Percentiles rank a stretch among this genome's conserved stretches.
These are phyloP conservation scores for Physcomitrium patens DNA, from an alignment of 225 moss, liverwort and hornwort species.

Conservation along the genomic window DNA sequence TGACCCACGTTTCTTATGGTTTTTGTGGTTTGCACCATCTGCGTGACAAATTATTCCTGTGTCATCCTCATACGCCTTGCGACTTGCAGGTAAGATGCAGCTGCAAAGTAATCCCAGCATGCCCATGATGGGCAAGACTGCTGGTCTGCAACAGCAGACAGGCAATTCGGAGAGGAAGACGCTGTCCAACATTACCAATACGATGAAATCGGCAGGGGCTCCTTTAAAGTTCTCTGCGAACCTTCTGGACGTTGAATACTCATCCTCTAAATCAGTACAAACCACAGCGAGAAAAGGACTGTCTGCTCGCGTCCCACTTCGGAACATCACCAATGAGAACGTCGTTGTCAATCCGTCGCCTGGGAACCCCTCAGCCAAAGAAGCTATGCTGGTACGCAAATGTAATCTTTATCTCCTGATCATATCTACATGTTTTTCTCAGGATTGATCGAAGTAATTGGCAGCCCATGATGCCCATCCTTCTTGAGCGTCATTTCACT, in stretches of 20 bases:
- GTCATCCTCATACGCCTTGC: conserved; percentile 10
- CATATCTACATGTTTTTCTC: neutral
- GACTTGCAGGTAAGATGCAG: conserved; percentile 59
- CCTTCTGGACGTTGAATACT: conserved; percentile 47
- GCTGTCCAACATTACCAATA: conserved; percentile 65
- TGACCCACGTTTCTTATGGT: neutral
- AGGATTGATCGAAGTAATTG: neutral
- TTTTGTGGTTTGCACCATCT: neutral
- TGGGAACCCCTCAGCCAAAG: conserved; percentile 45
- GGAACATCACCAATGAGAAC: conserved; percentile 66
- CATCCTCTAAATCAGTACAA: conserved; percentile 39
- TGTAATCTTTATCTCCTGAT: neutral
- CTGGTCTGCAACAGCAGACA: conserved; percentile 38
- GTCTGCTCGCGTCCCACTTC: conserved; percentile 59
- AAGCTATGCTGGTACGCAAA: conserved; percentile 49
- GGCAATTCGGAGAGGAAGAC: conserved; percentile 54
- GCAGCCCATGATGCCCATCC: neutral
- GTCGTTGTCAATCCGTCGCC: conserved; percentile 31
- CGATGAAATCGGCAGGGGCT: conserved; percentile 43
- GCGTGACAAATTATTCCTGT: neutral
- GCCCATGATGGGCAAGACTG: conserved; percentile 34
- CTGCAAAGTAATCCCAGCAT: conserved; percentile 41
- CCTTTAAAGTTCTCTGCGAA: conserved; percentile 39
- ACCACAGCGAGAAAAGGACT: conserved; percentile 39
- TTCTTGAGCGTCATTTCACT: neutral